These are phyloP conservation scores for Exophiala xenobiotica DNA, from an alignment of 2,329 filamentous ascomycete genomes.

Conservation along the genomic window DNA sequence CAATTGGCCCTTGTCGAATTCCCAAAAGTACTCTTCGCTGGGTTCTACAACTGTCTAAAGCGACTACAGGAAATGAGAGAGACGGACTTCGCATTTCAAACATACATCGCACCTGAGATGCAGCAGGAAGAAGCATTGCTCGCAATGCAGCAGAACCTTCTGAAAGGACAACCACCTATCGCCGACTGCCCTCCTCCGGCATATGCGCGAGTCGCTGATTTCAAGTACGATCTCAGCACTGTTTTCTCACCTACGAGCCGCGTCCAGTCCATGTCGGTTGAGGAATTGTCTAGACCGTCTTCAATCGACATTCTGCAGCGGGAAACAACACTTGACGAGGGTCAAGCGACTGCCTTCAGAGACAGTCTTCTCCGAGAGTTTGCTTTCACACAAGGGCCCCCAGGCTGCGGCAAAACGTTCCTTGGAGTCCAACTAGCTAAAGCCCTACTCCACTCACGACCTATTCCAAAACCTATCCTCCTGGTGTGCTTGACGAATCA, in stretches of 20 bases:
- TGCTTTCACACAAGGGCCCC: slow-evolving; percentile 67
- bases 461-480: slow-evolving; percentile 32
- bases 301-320: slow-evolving; percentile 18
- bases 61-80: slow-evolving; percentile 56
- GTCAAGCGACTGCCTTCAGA: slow-evolving; percentile 53
- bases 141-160: slow-evolving; percentile 4
- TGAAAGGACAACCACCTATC: not conserved
- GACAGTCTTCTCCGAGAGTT: slow-evolving; percentile 54
- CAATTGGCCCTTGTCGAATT: slow-evolving; percentile 57
- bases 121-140: not conserved
- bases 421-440: slow-evolving; percentile 54
- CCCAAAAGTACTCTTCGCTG: slow-evolving; percentile 57
- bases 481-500: slow-evolving; percentile 37
- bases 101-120: slow-evolving; percentile 27
- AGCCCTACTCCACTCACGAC: slow-evolving; percentile 31
- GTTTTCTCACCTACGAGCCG: slow-evolving; percentile 13
- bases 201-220: slow-evolving; percentile 25
- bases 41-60: slow-evolving; percentile 58
- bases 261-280: slow-evolving; percentile 11
- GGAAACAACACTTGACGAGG: slow-evolving; percentile 29
- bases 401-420: slow-evolving; percentile 68
- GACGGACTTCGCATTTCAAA: slow-evolving; percentile 30
- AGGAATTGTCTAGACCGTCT: slow-evolving; percentile 6
- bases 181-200: slow-evolving; percentile 24
- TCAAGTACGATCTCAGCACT: slow-evolving; percentile 29